Conservation (phyloP, 352 stramenopile genomes). For the Globisporangium solare region DNA sequence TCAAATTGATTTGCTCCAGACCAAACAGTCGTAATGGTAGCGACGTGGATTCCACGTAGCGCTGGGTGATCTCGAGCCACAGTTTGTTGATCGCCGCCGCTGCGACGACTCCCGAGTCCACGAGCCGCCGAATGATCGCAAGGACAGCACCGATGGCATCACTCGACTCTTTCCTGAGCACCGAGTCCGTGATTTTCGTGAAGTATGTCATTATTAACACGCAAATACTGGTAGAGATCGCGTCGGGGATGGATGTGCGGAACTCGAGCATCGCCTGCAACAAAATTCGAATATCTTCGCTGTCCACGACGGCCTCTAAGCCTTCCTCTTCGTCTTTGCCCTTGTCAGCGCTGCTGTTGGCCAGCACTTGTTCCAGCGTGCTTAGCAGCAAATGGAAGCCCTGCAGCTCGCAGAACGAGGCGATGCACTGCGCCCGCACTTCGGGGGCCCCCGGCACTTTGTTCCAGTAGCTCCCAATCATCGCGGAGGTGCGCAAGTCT, state of each 20-base stretch:
- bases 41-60: constrained; percentile 88
- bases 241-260: constrained; percentile 56
- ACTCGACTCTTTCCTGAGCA: constrained; percentile 84
- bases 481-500: constrained; percentile 76
- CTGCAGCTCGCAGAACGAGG: constrained; percentile 76
- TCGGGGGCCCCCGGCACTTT: constrained; percentile 76
- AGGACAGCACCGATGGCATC: constrained; percentile 82
- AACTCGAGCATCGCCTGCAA: constrained; percentile 80
- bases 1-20: constrained; percentile 91
- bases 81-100: constrained; percentile 60
- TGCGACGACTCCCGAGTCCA: constrained; percentile 54
- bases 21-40: constrained; percentile 93
- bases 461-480: constrained; percentile 90
- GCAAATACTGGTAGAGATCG: constrained; percentile 58
- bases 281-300: constrained; percentile 76
- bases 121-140: constrained; percentile 66
- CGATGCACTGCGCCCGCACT: constrained; percentile 80
- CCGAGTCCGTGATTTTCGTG: constrained; percentile 64
- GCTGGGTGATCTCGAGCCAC: constrained; percentile 80
- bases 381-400: constrained; percentile 72
- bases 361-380: constrained; percentile 69
- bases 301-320: constrained; percentile 57
- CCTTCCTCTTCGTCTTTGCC: constrained; percentile 25
- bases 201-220: constrained; percentile 83
- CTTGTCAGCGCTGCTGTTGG: constrained; percentile 19